Evolutionary conservation across 2,329 filamentous ascomycete genomes (phyloP).

Genomic region (Clarireedia paspali): DNA sequence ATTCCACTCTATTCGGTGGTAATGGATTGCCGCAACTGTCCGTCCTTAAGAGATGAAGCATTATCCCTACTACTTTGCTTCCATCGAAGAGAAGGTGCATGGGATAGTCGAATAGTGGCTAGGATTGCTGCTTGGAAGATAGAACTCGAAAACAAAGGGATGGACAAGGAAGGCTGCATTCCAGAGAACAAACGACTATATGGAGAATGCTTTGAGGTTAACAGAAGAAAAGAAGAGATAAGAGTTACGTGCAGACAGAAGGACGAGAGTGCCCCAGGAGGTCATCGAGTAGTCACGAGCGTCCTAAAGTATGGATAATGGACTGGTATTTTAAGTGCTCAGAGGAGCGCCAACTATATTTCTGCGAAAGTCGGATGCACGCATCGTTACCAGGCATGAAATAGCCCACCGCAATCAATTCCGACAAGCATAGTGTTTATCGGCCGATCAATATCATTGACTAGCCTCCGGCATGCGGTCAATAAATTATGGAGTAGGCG

Average conservation of each 20-base stretch:
- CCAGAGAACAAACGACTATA: constrained; percentile 14
- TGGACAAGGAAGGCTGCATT: constrained; percentile 17
- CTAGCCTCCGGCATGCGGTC: too few species aligned
- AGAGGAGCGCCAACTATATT: too few species aligned
- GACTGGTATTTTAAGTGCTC: not conserved
- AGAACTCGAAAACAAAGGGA: constrained; percentile 19
- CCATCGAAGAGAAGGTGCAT: constrained; percentile 58
- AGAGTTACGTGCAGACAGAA: constrained; percentile 14
- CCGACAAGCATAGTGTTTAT: too few species aligned
- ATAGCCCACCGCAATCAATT: too few species aligned
- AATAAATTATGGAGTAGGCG: too few species aligned
- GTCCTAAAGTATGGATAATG: not conserved
- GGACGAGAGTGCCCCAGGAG: not conserved
- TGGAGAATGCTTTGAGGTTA: constrained; percentile 15
- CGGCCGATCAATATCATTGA: too few species aligned
- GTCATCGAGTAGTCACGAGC: not conserved
- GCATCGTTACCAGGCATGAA: too few species aligned
- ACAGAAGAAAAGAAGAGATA: constrained; percentile 10
- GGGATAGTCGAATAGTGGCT: constrained; percentile 38
- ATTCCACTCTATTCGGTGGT: constrained; percentile 56
- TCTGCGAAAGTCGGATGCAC: too few species aligned
- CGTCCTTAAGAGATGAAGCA: constrained; percentile 47
- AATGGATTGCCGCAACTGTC: constrained; percentile 52
- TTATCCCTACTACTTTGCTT: constrained; percentile 53
- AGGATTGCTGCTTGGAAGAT: constrained; percentile 22